phyloP scores from a whole-genome alignment of 352 stramenopile genomes.

The Globisporangium ultimum region DNA sequence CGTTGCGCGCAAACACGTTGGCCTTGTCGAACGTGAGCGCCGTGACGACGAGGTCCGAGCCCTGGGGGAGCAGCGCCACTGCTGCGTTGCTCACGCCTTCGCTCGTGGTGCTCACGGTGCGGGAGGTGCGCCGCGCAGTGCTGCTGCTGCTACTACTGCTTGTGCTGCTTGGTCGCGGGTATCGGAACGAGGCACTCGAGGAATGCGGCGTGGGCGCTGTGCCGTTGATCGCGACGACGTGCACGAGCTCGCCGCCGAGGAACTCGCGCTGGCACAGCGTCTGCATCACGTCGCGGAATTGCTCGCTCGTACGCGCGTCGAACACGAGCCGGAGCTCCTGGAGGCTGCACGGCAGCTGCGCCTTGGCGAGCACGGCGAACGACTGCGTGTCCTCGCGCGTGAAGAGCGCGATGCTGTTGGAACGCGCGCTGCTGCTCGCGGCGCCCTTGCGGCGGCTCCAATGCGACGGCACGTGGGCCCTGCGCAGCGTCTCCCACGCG shows the following conservation, averaged over 20 bases:
- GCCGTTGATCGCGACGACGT: neutral
- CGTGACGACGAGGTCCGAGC: conserved; percentile 31
- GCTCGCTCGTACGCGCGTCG: conserved; percentile 13
- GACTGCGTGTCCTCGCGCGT: conserved; percentile 14
- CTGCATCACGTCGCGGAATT: conserved; percentile 11
- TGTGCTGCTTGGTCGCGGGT: too few species aligned
- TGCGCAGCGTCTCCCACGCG: conserved; percentile 29
- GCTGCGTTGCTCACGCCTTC: neutral
- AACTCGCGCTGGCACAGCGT: conserved; percentile 4
- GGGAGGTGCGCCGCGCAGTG: neutral
- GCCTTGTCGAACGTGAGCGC: conserved; percentile 33
- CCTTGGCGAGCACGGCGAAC: conserved; percentile 12
- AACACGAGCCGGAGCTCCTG: conserved; percentile 16
- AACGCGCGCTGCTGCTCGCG: conserved; percentile 6
- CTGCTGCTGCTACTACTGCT: neutral
- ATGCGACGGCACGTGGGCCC: conserved; percentile 17
- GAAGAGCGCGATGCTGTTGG: conserved; percentile 10
- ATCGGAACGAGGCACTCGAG: too few species aligned
- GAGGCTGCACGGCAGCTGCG: conserved; percentile 8
- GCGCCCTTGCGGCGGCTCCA: conserved; percentile 30
- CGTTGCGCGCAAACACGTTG: conserved; percentile 31
- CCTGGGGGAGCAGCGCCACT: neutral
- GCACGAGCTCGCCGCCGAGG: conserved; percentile 6
- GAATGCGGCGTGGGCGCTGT: too few species aligned
- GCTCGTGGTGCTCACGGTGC: neutral